A percentile compares a stretch with the other conserved stretches of the same genome.
phyloP scores from a whole-genome alignment of 768 basidiomycete species.

The Tubosaeta sp. region DNA sequence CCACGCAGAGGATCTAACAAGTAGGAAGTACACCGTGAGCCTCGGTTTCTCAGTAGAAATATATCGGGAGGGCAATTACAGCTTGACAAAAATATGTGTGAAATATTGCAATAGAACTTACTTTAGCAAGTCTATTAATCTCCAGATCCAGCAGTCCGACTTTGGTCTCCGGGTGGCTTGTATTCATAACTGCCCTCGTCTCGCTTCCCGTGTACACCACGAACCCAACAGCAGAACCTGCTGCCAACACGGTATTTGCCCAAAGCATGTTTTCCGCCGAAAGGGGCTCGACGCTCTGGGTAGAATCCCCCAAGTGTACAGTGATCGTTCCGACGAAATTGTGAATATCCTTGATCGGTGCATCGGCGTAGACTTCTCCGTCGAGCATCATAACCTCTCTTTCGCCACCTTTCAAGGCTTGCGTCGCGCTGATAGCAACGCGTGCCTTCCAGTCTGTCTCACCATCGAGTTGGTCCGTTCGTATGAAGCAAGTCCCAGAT shows the following conservation, averaged over 20 bases:
- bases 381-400: slow-evolving; percentile 55
- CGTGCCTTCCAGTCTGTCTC: slow-evolving; percentile 99
- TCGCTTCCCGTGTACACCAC: slow-evolving; percentile 94
- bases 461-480: slow-evolving; percentile 97
- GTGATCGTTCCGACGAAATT: slow-evolving; percentile 93
- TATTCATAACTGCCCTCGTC: slow-evolving; percentile 98
- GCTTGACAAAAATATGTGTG: too few relatives aligned
- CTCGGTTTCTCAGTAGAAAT: neutral
- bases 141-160: slow-evolving; percentile 89
- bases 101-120: slow-evolving; percentile 27
- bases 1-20: slow-evolving; percentile 81
- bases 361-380: slow-evolving; percentile 93
- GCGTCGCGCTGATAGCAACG: slow-evolving; percentile 57
- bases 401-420: slow-evolving; percentile 35
- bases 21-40: neutral
- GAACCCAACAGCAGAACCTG: slow-evolving; percentile 89
- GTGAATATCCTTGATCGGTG: slow-evolving; percentile 96
- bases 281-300: slow-evolving; percentile 68
- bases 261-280: slow-evolving; percentile 95
- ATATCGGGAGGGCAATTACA: neutral
- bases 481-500: slow-evolving; percentile 93
- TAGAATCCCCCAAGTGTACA: slow-evolving; percentile 42
- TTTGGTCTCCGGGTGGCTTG: slow-evolving; percentile 94
- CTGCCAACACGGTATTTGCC: slow-evolving; percentile 96
- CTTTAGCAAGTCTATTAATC: slow-evolving; percentile 95